Evolutionary conservation across 2,329 filamentous ascomycete genomes (phyloP).

Genomic region (Aulographum hederae): DNA sequence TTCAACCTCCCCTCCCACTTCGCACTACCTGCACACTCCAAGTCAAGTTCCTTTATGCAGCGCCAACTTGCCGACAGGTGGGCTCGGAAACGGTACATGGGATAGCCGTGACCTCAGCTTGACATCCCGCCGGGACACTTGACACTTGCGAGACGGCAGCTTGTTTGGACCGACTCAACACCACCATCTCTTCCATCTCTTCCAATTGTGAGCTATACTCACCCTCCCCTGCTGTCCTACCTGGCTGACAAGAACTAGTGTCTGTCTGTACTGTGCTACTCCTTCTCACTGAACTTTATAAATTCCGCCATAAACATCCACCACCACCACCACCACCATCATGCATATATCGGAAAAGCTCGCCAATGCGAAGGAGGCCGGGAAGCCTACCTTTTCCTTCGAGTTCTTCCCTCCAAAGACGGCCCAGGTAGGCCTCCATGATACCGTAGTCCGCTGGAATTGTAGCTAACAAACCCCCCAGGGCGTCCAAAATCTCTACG

Average conservation of each 20-base stretch:
- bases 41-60: no score
- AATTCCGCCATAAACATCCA: not conserved
- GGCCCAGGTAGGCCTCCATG: conserved; percentile 40
- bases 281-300: not conserved
- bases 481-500: conserved; percentile 97
- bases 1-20: no score
- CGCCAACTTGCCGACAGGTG: conserved; percentile 32
- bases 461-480: conserved; percentile 5
- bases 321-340: conserved; percentile 17
- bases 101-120: conserved; percentile 13
- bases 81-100: conserved; percentile 26
- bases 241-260: not conserved
- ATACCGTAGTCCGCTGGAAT: not conserved
- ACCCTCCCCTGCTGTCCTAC: not conserved
- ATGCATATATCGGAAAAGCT: conserved; percentile 98
- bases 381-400: conserved; percentile 86
- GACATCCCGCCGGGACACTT: not conserved
- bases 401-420: conserved; percentile 99
- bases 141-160: not conserved
- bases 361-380: conserved; percentile 57
- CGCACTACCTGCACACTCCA: no score
- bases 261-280: not conserved
- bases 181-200: not conserved
- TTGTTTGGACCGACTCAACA: not conserved
- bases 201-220: not conserved